Evolutionary conservation across 768 basidiomycete genomes (phyloP), one percentile per base, ranked within the genome.

Genomic region (Rickenella mellea): DNA sequence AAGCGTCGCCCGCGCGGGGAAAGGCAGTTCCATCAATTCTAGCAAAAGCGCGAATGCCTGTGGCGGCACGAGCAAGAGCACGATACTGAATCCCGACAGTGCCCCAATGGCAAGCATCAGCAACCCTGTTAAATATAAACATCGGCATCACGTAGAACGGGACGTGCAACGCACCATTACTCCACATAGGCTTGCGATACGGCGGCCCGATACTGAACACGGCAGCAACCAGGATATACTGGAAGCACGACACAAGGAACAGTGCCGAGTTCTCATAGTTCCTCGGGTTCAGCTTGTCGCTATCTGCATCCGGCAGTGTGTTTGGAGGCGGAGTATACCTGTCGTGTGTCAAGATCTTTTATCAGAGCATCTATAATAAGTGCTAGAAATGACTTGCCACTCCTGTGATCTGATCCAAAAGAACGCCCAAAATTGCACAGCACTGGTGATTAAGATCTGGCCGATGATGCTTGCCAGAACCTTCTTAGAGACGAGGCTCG

Each of bases 201-300:
- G 96, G 96, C 3, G 93, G 93, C 0, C 96, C 96, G 50, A 98
- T 96, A 58, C 89, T 94, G 66, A 98, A 99, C 1, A 98, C 91
- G 0, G 83, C 94, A 10, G 94, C 96, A 6, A 96, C 88, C 38
- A 98, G 69, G 54, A 98, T 89, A 60, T 99, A 99, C 64, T 99
- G 96, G 78, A 98, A 98, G 48, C 91, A 96, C 8, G 96, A 97
- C 32, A 97, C 69, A 49, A 97, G 62, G 66, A 99, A 99, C 43
- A 99, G 62, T 22, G 75, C 78, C 5, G 96, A 80, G 58, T 99
- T 97, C 60, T 98, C 96, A 54, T 75, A 93, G 58, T 93, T 97
- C 30, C 66, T 76, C 17, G 89, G 81, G 45, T 90, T 76, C 32
- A 98, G 69, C 51, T 88, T 78, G 59, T 82, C 74, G 46, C 71